phyloP scores from a whole-genome alignment of 345 rosid species.

The Eutrema yunnanense region DNA sequence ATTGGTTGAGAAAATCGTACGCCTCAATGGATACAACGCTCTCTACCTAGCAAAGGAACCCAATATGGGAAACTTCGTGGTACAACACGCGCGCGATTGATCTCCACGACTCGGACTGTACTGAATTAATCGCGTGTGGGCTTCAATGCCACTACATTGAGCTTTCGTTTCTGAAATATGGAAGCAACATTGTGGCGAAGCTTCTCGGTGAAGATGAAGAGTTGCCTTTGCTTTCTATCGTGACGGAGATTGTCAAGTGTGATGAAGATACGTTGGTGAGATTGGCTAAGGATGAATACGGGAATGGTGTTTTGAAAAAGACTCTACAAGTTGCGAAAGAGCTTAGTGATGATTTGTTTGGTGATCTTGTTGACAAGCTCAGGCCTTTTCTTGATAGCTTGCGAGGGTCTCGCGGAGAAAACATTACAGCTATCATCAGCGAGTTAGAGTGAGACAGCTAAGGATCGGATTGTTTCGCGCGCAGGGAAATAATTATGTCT shows the following conservation, averaged over 20 bases:
- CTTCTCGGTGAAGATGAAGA: not conserved
- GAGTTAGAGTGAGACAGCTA: too few species aligned
- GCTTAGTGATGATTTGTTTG: not conserved
- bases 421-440: not conserved
- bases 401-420: not conserved
- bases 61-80: not conserved
- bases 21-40: not conserved
- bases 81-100: not conserved
- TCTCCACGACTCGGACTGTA: not conserved
- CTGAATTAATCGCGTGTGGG: not conserved
- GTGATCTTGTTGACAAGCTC: not conserved
- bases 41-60: not conserved
- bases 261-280: not conserved
- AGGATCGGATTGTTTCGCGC: too few species aligned
- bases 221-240: not conserved
- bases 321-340: not conserved
- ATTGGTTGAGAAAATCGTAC: not conserved
- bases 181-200: not conserved
- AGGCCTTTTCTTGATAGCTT: not conserved
- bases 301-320: not conserved
- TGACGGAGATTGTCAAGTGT: not conserved
- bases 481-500: not conserved
- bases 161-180: not conserved
- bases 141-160: not conserved
- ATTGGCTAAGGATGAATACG: not conserved